phyloP scores from a whole-genome alignment of 495 filamentous ascomycete species.

The Penicillium antarcticum region DNA sequence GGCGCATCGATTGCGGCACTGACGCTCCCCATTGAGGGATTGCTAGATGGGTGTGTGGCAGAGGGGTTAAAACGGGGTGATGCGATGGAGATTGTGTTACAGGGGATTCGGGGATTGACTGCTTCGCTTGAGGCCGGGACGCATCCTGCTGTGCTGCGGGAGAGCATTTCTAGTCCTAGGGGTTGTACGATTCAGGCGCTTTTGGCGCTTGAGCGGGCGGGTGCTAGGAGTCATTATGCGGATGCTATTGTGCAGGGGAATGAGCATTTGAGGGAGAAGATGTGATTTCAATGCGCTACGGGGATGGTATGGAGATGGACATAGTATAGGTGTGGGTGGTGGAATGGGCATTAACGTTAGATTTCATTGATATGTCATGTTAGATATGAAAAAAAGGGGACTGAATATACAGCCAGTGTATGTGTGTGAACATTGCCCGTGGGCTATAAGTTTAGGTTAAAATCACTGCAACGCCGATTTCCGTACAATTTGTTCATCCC shows the following conservation, averaged over 20 bases:
- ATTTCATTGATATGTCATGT: not conserved
- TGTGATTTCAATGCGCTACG: too few species aligned
- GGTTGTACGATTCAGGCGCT: slow-evolving; percentile 37
- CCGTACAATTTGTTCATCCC: slow-evolving; percentile 30
- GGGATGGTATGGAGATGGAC: too few species aligned
- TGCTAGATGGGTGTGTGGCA: slow-evolving; percentile 38
- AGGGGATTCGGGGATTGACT: slow-evolving; percentile 30
- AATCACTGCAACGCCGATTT: not conserved
- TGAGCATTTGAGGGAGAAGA: slow-evolving; percentile 20
- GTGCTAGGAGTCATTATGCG: slow-evolving; percentile 23
- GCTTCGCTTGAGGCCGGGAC: slow-evolving; percentile 28
- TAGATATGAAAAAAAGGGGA: not conserved
- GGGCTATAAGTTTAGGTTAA: not conserved
- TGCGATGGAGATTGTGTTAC: slow-evolving; percentile 32
- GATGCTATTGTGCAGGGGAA: slow-evolving; percentile 24
- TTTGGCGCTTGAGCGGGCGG: slow-evolving; percentile 30
- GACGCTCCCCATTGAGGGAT: slow-evolving; percentile 34
- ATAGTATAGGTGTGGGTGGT: not conserved
- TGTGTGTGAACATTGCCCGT: not conserved
- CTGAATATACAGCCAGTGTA: slow-evolving; percentile 12
- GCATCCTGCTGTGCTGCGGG: slow-evolving; percentile 31
- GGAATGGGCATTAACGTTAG: not conserved
- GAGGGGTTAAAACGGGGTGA: slow-evolving; percentile 33
- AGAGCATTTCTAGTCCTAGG: slow-evolving; percentile 36
- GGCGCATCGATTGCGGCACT: slow-evolving; percentile 31